Conservation (phyloP, 257 asterid genomes). For the Solanum commersonii region DNA sequence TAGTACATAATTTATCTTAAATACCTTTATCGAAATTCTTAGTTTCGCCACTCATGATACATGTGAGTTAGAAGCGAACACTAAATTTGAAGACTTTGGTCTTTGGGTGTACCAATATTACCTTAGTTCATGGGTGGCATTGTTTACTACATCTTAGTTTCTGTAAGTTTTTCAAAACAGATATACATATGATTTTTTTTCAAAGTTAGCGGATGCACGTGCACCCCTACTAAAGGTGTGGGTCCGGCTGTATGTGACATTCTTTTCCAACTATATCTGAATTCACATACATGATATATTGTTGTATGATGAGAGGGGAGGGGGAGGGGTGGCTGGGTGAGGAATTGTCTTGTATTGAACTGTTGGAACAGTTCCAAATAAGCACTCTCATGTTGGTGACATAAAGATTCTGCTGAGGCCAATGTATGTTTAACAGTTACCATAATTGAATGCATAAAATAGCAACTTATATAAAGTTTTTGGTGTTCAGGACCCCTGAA, state of each 20-base stretch:
- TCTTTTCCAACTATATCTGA: neutral
- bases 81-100: too few species aligned
- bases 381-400: constrained; percentile 47
- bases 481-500: constrained; percentile 42
- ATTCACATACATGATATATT: neutral
- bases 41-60: fast-evolving
- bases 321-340: neutral
- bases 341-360: constrained; percentile 13
- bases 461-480: constrained; percentile 3
- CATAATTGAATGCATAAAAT: constrained; percentile 32
- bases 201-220: too few species aligned
- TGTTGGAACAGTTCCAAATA: constrained; percentile 20
- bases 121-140: too few species aligned
- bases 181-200: too few species aligned
- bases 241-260: too few species aligned
- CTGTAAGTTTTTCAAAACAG: too few species aligned
- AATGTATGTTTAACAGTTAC: constrained; percentile 44
- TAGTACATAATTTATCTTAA: neutral
- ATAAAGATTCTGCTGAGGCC: constrained; percentile 40
- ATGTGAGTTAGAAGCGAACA: fast-evolving
- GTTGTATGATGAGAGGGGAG: neutral
- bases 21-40: neutral
- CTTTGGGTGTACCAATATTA: too few species aligned
- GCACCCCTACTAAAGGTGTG: too few species aligned
- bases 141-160: too few species aligned